These are phyloP conservation scores for Staphylotrichum longicolle DNA, from an alignment of 495 filamentous ascomycete species.

Conservation along the genomic window DNA sequence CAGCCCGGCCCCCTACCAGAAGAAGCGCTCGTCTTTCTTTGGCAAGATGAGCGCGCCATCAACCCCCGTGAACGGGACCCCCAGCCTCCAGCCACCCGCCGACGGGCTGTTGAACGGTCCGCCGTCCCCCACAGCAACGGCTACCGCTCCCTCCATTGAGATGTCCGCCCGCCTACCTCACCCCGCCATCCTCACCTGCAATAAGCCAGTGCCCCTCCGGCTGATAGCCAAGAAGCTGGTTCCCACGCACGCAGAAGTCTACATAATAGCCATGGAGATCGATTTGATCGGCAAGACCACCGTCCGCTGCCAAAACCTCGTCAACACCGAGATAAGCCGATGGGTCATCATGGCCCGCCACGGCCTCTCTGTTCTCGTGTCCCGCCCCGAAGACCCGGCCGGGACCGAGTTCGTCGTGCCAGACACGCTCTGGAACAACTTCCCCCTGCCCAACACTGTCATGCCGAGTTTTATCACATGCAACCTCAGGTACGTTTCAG, in stretches of 20 bases:
- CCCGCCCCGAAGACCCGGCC: conserved; percentile 55
- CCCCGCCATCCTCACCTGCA: conserved; percentile 86
- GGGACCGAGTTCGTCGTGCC: conserved; percentile 68
- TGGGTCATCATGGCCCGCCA: conserved; percentile 69
- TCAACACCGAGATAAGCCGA: conserved; percentile 59
- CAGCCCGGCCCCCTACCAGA: conserved; percentile 26
- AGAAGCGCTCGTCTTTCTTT: conserved; percentile 58
- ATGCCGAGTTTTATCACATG: conserved; percentile 85
- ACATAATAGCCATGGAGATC: conserved; percentile 76
- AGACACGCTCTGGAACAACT: conserved; percentile 62
- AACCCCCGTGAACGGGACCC: conserved; percentile 1
- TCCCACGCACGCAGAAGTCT: conserved; percentile 61
- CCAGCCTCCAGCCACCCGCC: neutral
- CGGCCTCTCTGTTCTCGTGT: conserved; percentile 62
- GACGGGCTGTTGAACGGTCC: conserved; percentile 1
- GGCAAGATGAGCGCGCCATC: conserved; percentile 15
- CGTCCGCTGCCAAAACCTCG: conserved; percentile 69
- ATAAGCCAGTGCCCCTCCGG: conserved; percentile 76
- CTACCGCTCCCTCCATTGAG: conserved; percentile 45
- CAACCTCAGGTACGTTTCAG: conserved; percentile 59
- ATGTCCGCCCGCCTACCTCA: conserved; percentile 84
- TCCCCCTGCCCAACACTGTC: conserved; percentile 75
- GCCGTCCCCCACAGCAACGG: conserved; percentile 8
- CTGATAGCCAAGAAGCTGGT: conserved; percentile 72
- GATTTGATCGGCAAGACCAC: conserved; percentile 74